Base-by-base conservation (phyloP, 768 basidiomycete species). In the Rhodotorula diobovata region DNA sequence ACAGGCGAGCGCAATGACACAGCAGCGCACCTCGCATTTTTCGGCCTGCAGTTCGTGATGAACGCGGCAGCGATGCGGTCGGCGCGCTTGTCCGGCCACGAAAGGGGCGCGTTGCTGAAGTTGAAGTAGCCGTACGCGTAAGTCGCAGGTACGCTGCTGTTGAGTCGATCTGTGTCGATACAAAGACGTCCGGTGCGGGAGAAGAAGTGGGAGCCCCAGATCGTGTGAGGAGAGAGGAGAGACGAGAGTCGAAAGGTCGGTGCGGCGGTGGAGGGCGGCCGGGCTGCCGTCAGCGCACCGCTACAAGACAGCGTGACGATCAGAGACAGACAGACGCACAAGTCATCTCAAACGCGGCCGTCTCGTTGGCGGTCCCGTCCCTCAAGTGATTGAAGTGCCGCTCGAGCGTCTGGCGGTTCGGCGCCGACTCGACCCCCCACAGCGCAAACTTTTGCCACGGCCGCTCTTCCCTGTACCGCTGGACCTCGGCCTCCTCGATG, bases 401-500 rank as follows among this genome's bases (percentile, higher is more conserved):
- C 34, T 68, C 67, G 28, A 73, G 60, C 34, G 21, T 4, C 12
- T 30, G 30, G 8, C 71, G 57, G 35, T 73, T 73, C 50, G 71
- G 63, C 35, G 67, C 71, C 9, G 18, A 25, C 60, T 73, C 71
- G 59, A 61, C 61, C 23, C 67, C 71, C 63, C 59, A 65, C 16
- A 68, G 46, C 30, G 60, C 67, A 1, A 21, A 18, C 32, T 61
- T 63, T 63, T 73, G 71, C 71, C 71, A 73, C 16, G 71, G 71
- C 32, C 58, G 51, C 12, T 48, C n/a, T 25, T 4, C 2, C 28
- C 46, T 20, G 37, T 39, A 28, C 8, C 35, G 34, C 12, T 28
- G 23, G 4, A 63, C 5, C 56, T 71, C 70, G 2, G 45, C 61
- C 2, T 4, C 32, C 11, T 21, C 30, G 28, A 63, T 3, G 21